Evolutionary conservation across 306 rosid genomes (phyloP).

Genomic region (Cyclanthera cordifolia): DNA sequence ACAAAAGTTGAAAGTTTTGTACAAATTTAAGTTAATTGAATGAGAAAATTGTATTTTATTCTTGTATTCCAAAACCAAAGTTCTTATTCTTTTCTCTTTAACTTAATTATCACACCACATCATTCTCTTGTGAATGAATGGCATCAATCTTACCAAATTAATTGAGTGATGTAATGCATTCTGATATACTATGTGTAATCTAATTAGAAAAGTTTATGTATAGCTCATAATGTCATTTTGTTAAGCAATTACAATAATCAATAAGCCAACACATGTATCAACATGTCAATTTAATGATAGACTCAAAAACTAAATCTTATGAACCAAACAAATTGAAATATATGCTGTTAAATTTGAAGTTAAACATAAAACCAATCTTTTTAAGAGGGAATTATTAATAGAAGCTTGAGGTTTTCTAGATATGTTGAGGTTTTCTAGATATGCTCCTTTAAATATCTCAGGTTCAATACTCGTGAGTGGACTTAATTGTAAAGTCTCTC

Average conservation of each 20-base stretch:
- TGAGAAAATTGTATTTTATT: background rate
- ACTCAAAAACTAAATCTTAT: background rate
- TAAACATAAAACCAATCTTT: background rate
- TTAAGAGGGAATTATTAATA: too few species aligned
- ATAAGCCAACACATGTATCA: background rate
- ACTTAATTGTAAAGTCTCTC: too few species aligned
- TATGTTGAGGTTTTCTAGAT: too few species aligned
- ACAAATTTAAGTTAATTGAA: slow-evolving; percentile 6
- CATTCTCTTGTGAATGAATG: background rate
- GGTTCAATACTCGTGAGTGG: too few species aligned
- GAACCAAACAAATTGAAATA: background rate
- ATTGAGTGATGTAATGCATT: background rate
- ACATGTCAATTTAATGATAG: background rate
- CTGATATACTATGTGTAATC: background rate
- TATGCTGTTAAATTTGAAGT: background rate
- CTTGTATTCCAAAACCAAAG: background rate
- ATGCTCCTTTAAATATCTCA: too few species aligned
- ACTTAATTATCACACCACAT: background rate
- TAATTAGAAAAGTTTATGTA: background rate
- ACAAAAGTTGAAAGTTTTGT: slow-evolving; percentile 12
- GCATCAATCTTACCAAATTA: background rate
- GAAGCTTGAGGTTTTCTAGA: too few species aligned
- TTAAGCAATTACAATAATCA: background rate
- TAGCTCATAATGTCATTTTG: background rate
- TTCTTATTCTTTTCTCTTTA: background rate